Evolutionary conservation across 805 yeast species (phyloP).

Genomic region (Saturnispora halmiae): DNA sequence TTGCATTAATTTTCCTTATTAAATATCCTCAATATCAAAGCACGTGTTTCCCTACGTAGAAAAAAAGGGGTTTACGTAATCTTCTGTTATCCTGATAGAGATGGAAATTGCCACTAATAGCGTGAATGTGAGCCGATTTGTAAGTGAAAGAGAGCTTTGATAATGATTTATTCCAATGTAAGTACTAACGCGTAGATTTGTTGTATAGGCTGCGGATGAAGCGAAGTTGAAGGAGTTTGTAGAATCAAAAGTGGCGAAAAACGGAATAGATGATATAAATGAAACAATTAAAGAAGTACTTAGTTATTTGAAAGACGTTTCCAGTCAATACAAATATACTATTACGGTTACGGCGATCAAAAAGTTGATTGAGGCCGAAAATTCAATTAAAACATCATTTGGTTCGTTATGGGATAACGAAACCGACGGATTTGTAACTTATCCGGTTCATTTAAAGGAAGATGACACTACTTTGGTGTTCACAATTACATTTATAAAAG

Average conservation of each 20-base stretch:
- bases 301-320: slow-evolving; percentile 31
- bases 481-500: slow-evolving; percentile 12
- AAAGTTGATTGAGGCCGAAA: slow-evolving; percentile 19
- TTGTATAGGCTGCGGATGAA: not conserved
- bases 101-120: too few relatives aligned
- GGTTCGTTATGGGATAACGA: slow-evolving; percentile 51
- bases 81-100: too few relatives aligned
- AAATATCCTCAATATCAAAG: too few relatives aligned
- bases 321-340: slow-evolving; percentile 50
- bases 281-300: slow-evolving; percentile 29
- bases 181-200: not conserved
- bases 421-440: slow-evolving; percentile 43
- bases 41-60: too few relatives aligned
- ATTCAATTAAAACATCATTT: slow-evolving; percentile 30
- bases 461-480: not conserved
- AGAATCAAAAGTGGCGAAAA: not conserved
- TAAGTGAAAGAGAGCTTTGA: too few relatives aligned
- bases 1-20: not conserved
- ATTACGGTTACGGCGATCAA: slow-evolving; percentile 35
- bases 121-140: too few relatives aligned
- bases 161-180: not conserved
- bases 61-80: too few relatives aligned
- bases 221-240: not conserved
- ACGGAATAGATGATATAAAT: slow-evolving; percentile 9
- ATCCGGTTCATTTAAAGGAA: slow-evolving; percentile 25